Evolutionary conservation across 1,284 basidiomycete genomes (phyloP), one percentile per base, ranked within the genome.

Genomic region (Boletellus deceptivus): DNA sequence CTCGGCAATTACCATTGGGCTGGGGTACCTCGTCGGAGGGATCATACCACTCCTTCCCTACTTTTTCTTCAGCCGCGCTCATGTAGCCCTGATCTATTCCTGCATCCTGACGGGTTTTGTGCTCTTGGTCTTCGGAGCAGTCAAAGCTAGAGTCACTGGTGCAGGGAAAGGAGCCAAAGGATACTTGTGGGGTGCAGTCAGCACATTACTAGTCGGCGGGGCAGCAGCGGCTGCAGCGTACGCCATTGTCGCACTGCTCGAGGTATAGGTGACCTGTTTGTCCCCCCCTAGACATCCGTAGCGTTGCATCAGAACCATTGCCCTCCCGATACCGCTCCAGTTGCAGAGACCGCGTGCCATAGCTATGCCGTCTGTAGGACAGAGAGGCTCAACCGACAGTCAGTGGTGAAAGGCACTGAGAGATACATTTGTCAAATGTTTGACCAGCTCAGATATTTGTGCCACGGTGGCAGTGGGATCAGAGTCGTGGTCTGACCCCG

Each of bases 1-100:
- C 43, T 95, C 91, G 3, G 94, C 95, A 1, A 80, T 96, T 59
- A 98, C 94, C 0, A 97, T 98, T 65, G 94, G 94, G 48, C 79
- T 89, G 65, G 89, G 90, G 3, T 88, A 91, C 76, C 77, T 94
- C 62, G 41, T 95, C 50, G 93, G 93, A 49, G 93, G 93, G 35
- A 77, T 93, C 48, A 89, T 96, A 62, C 93, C 93, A 2, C 78
- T 96, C 39, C 59, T 93, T 6, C 95, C 95, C 6, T 98, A 98
- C 74, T 94, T 98, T 75, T 91, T 92, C 75, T 80, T 91, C 60
- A 64, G 76, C 16, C 68, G 59, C 9, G 87, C 85, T 59, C 78
- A 86, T 68, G 64, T 80, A 29, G 89, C 86, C 3, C 75, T 91
- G 41, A 70, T 89, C 40, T 91, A 83, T 63, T 89, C 86, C 0